Evolutionary conservation across 805 yeast genomes (phyloP), one percentile per base, ranked within the genome.

Genomic region (Yamadazyma paraphyllophila): DNA sequence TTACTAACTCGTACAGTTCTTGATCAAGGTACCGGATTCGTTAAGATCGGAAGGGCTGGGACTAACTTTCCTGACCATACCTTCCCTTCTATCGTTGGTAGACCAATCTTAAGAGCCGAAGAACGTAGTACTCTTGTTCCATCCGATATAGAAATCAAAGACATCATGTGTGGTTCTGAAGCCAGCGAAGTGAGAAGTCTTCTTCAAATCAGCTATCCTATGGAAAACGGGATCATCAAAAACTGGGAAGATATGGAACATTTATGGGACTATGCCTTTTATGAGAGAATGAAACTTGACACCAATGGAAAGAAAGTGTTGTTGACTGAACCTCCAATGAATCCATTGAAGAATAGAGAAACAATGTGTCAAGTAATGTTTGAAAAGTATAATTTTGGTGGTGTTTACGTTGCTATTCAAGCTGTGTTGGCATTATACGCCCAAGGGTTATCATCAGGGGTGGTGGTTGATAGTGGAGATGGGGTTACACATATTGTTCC

Each of bases 241-340:
- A 89, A 91, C 66, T 94, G 99, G 99, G 96, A 91, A 58, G 99
- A 94, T 65, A 94, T 94, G 98, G 96, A 89, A 59, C 91, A 91
- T 58, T 75, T 94, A 49, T 94, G 99, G 99, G 96, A 94, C 69
- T 94, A 92, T 66, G 92, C 98, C 15, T 92, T 94, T 66, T 87
- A 85, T 70, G 96, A 92, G 57, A 81, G 87, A 60, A 84, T 94
- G 88, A 78, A 88, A 62, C 73, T 87, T 45, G 85, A 87, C 62
- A 76, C 88, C 6, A 62, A 64, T 30, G 95, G 91, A 40, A 78
- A 81, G 56, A 92, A 92, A 66, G 81, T 94, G 37, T 74, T 94
- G 55, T 73, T 94, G 51, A 94, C 99, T 1, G 99, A 94, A 72
- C 98, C 99, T 14, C 99, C 99, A 50, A 85, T 94, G 94, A 94